Conservation (phyloP, 2,329 filamentous ascomycete species). For the Pseudohalonectria lignicola region DNA sequence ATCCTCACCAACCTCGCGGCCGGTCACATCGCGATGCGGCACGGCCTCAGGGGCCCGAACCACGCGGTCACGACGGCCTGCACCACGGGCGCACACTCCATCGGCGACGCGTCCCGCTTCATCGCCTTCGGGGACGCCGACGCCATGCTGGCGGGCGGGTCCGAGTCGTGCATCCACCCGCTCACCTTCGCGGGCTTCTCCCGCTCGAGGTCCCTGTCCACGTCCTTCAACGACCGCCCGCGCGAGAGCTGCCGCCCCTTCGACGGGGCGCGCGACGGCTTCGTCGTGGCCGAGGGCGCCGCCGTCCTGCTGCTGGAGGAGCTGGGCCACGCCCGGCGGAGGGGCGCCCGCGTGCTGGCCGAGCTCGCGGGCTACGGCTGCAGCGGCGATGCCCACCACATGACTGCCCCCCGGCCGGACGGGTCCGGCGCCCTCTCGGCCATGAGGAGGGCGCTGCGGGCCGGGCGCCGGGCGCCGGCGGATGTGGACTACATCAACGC, state of each 20-base stretch:
- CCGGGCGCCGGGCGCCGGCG: conserved; percentile 48
- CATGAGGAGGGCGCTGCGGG: conserved; percentile 75
- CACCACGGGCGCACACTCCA: conserved; percentile 88
- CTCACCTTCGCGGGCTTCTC: conserved; percentile 88
- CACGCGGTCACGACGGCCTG: conserved; percentile 91
- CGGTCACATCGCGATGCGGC: conserved; percentile 87
- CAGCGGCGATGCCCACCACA: conserved; percentile 84
- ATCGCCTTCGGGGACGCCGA: conserved; percentile 86
- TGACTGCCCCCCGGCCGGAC: conserved; percentile 79
- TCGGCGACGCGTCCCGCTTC: conserved; percentile 88
- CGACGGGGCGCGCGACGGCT: conserved; percentile 67
- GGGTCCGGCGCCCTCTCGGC: conserved; percentile 72
- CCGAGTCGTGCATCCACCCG: conserved; percentile 93
- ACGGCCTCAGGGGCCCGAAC: conserved; percentile 83
- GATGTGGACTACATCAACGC: conserved; percentile 89
- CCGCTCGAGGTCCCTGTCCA: conserved; percentile 75
- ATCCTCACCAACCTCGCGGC: conserved; percentile 92
- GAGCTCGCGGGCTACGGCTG: conserved; percentile 84
- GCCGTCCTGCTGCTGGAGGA: conserved; percentile 85
- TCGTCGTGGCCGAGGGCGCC: conserved; percentile 88
- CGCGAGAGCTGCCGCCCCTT: conserved; percentile 72
- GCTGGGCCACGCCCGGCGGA: conserved; percentile 70
- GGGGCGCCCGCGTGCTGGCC: conserved; percentile 76
- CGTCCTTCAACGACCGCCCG: conserved; percentile 65
- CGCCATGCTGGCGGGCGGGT: conserved; percentile 91